phyloP scores from a whole-genome alignment of 2,329 filamentous ascomycete species.

The Apiospora malaysiana region DNA sequence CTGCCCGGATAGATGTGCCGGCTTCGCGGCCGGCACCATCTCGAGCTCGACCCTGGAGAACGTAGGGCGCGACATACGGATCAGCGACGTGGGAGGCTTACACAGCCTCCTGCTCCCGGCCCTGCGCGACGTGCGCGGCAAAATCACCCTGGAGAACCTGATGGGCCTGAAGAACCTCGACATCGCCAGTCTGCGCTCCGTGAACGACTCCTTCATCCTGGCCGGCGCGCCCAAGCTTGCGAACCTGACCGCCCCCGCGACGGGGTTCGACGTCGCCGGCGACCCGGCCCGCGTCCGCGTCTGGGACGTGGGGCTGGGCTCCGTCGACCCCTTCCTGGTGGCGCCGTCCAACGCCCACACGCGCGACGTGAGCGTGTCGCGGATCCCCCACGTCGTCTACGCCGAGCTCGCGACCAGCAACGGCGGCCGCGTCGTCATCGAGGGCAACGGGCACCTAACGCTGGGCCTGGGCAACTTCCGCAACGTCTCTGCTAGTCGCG shows the following conservation, averaged over 20 bases:
- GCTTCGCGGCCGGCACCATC: neutral
- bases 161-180: neutral
- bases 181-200: neutral
- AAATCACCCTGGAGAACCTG: neutral
- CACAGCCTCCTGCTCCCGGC: neutral
- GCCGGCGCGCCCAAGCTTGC: neutral
- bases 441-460: conserved; percentile 7
- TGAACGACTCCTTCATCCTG: neutral
- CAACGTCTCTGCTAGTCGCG: neutral
- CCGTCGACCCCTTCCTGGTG: neutral
- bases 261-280: neutral
- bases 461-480: conserved; percentile 12
- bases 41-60: conserved; percentile 15
- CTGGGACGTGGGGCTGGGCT: conserved; percentile 8
- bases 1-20: neutral
- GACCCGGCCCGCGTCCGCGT: neutral
- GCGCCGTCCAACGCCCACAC: conserved; percentile 1
- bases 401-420: conserved; percentile 12
- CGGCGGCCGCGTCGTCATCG: neutral
- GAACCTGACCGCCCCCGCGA: neutral
- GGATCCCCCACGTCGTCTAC: neutral
- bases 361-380: neutral
- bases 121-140: conserved; percentile 15
- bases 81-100: neutral
- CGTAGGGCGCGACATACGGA: neutral